Base-by-base conservation (phyloP, 345 rosid genomes). In the Melaleuca quinquenervia region DNA sequence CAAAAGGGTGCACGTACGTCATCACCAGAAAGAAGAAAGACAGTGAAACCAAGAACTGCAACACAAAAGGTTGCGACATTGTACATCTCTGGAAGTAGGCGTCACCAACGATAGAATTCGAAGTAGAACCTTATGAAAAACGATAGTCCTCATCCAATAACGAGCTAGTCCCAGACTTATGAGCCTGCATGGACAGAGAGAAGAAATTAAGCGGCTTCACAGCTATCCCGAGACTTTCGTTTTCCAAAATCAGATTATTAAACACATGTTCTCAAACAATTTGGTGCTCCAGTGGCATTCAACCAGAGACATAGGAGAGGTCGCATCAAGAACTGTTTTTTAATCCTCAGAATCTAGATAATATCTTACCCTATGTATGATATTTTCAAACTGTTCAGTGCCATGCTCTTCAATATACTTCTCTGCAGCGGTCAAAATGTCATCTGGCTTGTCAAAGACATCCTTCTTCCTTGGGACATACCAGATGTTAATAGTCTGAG, bases 391-490 rank as follows among this genome's bases (percentile, higher is more conserved):
- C 82, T 94, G 98, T 83, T 93, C 93, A 51, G 98, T 92, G n/a
- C 98, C 98, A 85, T 97, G 92, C 91, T 96, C 95, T 74, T 92
- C 92, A 12, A 95, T 96, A 90, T 94, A 96, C 56, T 89, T 93
- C 92, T 96, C 96, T 6, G 99, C 99, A n/a, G 96, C 98, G 1
- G 97, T 92, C 56, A 97, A 89, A 76, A 97, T 90, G 86, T 97
- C 99, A 83, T 94, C 99, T 55, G 85, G 91, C 90, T 92, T 89
- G 74, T 93, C 89, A 84, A 90, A 91, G 87, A 85, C 8, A 53
- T 94, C 98, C 90, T 93, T 92, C 95, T 92, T 94, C 91, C 91
- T 94, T 2, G 99, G 99, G 55, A 95, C 92, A 90, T 97, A 96
- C 99, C 99, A 96, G 85, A 97, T 94, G 82, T 97, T 97, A 86